Evolutionary conservation across 148 eudicot genomes (phyloP).

Genomic region (Gaultheria prostrata): DNA sequence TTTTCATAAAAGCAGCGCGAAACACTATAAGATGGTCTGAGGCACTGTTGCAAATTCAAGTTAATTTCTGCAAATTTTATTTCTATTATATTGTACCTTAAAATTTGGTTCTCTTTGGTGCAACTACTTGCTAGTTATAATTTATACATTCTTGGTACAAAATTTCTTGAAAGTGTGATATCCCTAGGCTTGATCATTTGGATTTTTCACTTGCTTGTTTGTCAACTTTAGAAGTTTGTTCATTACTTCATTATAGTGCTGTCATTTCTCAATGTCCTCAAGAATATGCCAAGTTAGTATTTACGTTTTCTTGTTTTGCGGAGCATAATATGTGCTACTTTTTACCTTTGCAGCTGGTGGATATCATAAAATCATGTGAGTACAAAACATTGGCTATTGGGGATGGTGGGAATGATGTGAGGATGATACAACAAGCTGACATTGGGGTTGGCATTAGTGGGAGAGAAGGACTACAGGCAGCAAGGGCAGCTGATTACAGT

Average conservation of each 20-base stretch:
- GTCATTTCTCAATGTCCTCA: neutral
- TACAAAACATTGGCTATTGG: conserved; percentile 96
- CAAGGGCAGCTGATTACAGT: conserved; percentile 99
- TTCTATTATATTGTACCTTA: neutral
- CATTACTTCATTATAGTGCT: neutral
- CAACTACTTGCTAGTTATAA: neutral
- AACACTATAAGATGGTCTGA: neutral
- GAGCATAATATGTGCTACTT: neutral
- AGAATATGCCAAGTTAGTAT: neutral
- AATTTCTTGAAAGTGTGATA: neutral
- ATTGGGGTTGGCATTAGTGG: conserved; percentile 99
- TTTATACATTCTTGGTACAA: neutral
- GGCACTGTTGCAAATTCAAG: neutral
- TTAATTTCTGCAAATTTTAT: neutral
- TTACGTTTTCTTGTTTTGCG: neutral
- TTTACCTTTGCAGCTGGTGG: conserved; percentile 66
- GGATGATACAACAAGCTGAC: conserved; percentile 99
- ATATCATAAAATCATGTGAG: conserved; percentile 82
- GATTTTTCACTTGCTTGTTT: neutral
- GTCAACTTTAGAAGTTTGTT: neutral
- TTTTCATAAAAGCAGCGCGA: neutral
- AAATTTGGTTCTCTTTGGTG: neutral
- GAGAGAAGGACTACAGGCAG: conserved; percentile 97
- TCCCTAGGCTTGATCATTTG: neutral
- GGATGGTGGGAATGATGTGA: conserved; percentile 99